Conservation (phyloP, 345 rosid genomes). For the Nasturtium officinale region DNA sequence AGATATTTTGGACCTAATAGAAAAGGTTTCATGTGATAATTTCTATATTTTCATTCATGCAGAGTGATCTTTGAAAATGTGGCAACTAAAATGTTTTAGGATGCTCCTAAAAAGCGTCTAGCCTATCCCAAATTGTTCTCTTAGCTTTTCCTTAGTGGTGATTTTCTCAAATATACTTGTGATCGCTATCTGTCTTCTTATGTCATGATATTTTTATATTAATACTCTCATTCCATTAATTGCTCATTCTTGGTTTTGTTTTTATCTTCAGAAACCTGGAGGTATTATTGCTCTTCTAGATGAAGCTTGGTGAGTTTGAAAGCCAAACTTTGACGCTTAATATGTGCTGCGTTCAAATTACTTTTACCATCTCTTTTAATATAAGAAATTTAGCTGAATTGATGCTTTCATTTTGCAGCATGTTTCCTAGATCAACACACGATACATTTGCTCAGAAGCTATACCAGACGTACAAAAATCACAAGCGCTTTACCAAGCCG, state of each 20-base stretch:
- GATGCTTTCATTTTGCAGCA: conserved; percentile 55
- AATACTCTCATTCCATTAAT: conserved; percentile 8
- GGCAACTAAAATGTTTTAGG: not conserved
- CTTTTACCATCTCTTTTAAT: not conserved
- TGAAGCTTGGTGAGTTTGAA: conserved; percentile 91
- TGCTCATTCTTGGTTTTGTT: conserved; percentile 14
- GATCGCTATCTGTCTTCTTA: conserved; percentile 7
- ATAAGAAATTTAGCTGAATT: conserved; percentile 21
- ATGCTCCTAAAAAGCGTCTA: conserved; percentile 13
- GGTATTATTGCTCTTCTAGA: conserved; percentile 98
- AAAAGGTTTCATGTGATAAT: conserved; percentile 63
- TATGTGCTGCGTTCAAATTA: conserved; percentile 9
- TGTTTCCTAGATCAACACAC: conserved; percentile 99
- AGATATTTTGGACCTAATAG: conserved; percentile 93
- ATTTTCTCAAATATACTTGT: not conserved
- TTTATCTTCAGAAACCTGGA: conserved; percentile 89
- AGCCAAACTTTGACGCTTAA: not conserved
- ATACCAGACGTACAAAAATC: conserved; percentile 91
- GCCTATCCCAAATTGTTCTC: conserved; percentile 5
- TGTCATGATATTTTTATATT: conserved; percentile 9
- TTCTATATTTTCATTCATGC: conserved; percentile 2
- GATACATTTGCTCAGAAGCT: conserved; percentile 99
- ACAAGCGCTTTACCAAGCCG: conserved; percentile 92
- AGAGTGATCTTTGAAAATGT: conserved; percentile 7
- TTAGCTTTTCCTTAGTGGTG: conserved; percentile 5